Conservation (phyloP, 2,329 filamentous ascomycete species). For the Gyromitra esculenta region DNA sequence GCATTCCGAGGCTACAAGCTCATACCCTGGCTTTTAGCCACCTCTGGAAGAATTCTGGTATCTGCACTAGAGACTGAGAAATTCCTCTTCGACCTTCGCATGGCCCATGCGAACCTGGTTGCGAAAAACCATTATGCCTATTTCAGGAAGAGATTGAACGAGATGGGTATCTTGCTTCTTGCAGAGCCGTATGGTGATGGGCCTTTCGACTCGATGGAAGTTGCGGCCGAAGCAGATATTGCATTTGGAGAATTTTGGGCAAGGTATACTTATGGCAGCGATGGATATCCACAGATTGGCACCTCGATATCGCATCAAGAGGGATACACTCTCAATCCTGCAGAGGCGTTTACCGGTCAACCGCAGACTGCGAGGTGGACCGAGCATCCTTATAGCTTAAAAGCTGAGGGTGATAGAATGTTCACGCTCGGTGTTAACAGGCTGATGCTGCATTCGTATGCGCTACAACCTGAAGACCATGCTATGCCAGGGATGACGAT, state of each 20-base stretch:
- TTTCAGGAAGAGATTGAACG: slow-evolving; percentile 28
- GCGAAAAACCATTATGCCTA: slow-evolving; percentile 27
- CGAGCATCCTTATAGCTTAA: slow-evolving; percentile 28
- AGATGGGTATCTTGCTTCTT: slow-evolving; percentile 18
- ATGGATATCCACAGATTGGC: slow-evolving; percentile 27
- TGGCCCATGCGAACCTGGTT: slow-evolving; percentile 24
- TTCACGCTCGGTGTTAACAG: slow-evolving; percentile 31
- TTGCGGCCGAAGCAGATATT: slow-evolving; percentile 22
- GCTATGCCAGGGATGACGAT: slow-evolving; percentile 39
- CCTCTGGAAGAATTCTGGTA: slow-evolving; percentile 10
- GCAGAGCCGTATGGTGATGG: slow-evolving; percentile 30
- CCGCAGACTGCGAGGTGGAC: slow-evolving; percentile 29
- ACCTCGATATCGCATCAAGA: slow-evolving; percentile 23
- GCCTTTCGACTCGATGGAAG: slow-evolving; percentile 26
- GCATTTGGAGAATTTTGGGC: slow-evolving; percentile 34
- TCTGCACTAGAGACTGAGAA: slow-evolving; percentile 24
- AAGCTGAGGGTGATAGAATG: slow-evolving; percentile 23
- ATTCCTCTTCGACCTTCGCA: slow-evolving; percentile 31
- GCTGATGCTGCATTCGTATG: slow-evolving; percentile 30
- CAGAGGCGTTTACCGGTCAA: slow-evolving; percentile 26
- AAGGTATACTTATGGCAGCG: slow-evolving; percentile 31
- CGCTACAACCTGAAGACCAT: slow-evolving; percentile 21
- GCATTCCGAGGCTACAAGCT: slow-evolving; percentile 23
- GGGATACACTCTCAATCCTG: slow-evolving; percentile 23
- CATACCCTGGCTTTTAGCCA: slow-evolving; percentile 10